Base-by-base conservation (phyloP, 257 asterid species). In the Thymus mandschuricus region DNA sequence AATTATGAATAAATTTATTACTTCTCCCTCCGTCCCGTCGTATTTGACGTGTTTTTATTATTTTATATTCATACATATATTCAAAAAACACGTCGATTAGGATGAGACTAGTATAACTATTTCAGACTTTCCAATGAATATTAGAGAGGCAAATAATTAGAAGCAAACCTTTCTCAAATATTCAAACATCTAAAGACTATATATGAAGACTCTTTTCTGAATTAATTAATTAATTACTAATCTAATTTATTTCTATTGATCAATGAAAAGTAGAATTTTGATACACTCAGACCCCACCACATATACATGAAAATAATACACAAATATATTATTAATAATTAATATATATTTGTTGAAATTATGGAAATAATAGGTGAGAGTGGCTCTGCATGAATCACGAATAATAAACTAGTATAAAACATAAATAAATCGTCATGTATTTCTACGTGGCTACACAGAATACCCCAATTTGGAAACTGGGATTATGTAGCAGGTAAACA, bases 401-500 rank as follows among this genome's bases (percentile, higher is more conserved):
- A 11, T 57, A 3, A 35, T 38, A 38, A 6, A 38, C 6, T 38
- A n/a, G n/a, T n/a, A n/a, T n/a, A 51, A 21, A n/a, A n/a, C 29
- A 50, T 13, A 1, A 30, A 35, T 35, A 38, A 58, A 38, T 38
- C 41, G 75, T 70, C 72, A 71, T 50, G 67, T n/a, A 58, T 6
- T 29, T 40, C 43, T 76, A 76, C 81, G 81, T 76, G 81, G 77
- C 69, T 35, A 60, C 76, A 64, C 10, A 60, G 51, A 71, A 0
- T 48, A 46, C 74, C 77, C 77, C 54, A 70, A 56, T 46, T 65
- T 5, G 77, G 77, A 66, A 71, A 71, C 70, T 50, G 31, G 50
- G 70, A 28, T 71, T 59, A 66, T 59, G 81, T 10, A 71, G 81
- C 81, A 77, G 77, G 70, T 77, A 52, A 64, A 71, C 70, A 72